These are phyloP conservation scores for Apostasia ramifera DNA, from an alignment of 106 monocot species.

Conservation along the genomic window DNA sequence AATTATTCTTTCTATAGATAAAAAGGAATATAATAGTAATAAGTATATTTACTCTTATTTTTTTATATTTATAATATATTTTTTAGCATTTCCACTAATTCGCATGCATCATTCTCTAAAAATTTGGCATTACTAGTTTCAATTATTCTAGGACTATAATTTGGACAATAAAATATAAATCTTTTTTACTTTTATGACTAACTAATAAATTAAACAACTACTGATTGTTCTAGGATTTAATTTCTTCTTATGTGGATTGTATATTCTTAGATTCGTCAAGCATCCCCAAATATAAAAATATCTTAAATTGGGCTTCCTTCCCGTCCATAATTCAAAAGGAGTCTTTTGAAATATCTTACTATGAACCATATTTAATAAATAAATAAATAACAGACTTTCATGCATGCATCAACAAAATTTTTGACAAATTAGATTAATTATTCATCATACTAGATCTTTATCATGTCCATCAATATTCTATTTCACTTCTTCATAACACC, in stretches of 20 bases:
- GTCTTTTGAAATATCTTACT: constrained; percentile 1
- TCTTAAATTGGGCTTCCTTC: not conserved
- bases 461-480: not conserved
- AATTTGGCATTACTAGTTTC: not conserved
- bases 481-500: not conserved
- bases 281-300: not conserved
- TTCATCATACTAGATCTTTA: not conserved
- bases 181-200: not conserved
- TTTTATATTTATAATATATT: not conserved
- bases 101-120: constrained; percentile 1
- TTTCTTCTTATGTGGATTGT: constrained; percentile 1
- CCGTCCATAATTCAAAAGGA: constrained; percentile 4
- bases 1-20: not conserved
- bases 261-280: not conserved
- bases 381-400: not conserved
- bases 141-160: not conserved
- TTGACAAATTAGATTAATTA: not conserved
- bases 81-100: not conserved
- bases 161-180: not conserved
- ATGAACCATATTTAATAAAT: not conserved
- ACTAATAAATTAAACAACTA: constrained; percentile 1
- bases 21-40: not conserved
- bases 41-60: not conserved
- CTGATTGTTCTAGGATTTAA: not conserved
- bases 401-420: not conserved